Evolutionary conservation across 495 filamentous ascomycete genomes (phyloP), one percentile per base, ranked within the genome.

Genomic region (Penicillium roqueforti): DNA sequence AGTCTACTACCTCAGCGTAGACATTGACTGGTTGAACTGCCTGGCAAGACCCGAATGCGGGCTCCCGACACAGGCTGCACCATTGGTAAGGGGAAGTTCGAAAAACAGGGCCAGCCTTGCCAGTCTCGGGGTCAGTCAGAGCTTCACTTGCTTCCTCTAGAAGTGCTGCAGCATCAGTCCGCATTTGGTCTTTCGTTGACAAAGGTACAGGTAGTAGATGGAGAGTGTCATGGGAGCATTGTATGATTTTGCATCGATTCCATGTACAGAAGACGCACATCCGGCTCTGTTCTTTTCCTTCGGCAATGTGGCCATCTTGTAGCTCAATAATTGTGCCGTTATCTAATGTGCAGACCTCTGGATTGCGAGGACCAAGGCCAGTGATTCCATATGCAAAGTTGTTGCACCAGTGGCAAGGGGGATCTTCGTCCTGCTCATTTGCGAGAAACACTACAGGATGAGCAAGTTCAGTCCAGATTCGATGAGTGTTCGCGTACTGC

Each of bases 301-400:
- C 53, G 0, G 19, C 13, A 11, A 23, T 37, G 25, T 59, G 47
- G 0, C 53, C 53, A 51, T 56, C 29, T 3, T 0, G 5, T 3
- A 48, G 29, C 28, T 56, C 57, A 9, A 51, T 18, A 22, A 34
- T 31, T 5, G n/a, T 26, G 8, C 36, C 32, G 3, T 32, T 31
- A 13, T 39, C 42, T 43, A 29, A 28, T 3, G 16, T 26, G 7
- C 14, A 28, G 7, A 56, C 20, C 10, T 59, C 53, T 4, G 48
- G 26, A 31, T 32, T 20, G 16, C 53, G 34, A 19, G 3, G 7
- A 5, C 53, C 53, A n/a, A 56, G 47, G 0, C 57, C 57, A 13
- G 20, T 16, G 7, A 59, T 52, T 0, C 57, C 57, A 19, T 53
- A 59, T 1, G 57, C 57, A 40, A 42, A 56, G 29, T 59, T 59